phyloP scores from a whole-genome alignment of 2,329 filamentous ascomycete genomes.

The Epicoccum nigrum region DNA sequence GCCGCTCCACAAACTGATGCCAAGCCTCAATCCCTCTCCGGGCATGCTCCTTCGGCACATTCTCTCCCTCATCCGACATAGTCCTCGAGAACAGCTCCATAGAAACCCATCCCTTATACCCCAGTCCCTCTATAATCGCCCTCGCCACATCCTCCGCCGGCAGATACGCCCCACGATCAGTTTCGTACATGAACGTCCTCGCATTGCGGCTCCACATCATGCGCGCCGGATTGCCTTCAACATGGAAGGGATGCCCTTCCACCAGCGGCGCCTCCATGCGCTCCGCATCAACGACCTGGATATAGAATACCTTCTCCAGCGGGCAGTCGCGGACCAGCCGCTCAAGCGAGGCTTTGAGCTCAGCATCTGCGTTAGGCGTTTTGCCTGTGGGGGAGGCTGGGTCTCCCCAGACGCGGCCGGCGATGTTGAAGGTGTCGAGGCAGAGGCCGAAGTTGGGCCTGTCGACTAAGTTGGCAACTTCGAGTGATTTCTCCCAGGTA shows the following conservation, averaged over 20 bases:
- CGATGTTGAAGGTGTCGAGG: constrained; percentile 8
- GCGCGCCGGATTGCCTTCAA: neutral
- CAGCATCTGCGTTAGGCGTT: constrained; percentile 9
- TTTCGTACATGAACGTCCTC: constrained; percentile 2
- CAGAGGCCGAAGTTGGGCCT: constrained; percentile 10
- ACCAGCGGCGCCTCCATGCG: neutral
- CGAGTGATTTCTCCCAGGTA: constrained; percentile 11
- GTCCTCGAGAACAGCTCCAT: constrained; percentile 15
- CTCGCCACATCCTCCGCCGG: constrained; percentile 2
- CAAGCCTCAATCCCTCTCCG: constrained; percentile 5
- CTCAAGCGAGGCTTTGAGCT: constrained; percentile 4
- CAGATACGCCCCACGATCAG: constrained; percentile 1
- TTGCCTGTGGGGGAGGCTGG: constrained; percentile 5
- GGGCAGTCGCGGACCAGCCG: constrained; percentile 1
- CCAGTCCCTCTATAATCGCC: constrained; percentile 6
- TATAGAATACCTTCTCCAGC: constrained; percentile 11
- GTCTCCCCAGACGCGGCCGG: neutral
- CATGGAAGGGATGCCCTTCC: constrained; percentile 1
- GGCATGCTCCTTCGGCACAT: constrained; percentile 8
- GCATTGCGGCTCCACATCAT: constrained; percentile 3
- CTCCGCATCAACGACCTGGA: constrained; percentile 7
- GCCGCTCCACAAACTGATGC: constrained; percentile 6
- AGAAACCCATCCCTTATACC: constrained; percentile 10
- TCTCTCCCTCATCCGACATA: constrained; percentile 7
- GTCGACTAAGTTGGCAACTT: constrained; percentile 3